These are phyloP conservation scores for Selenicereus undatus DNA, from an alignment of 148 eudicot species.

Conservation along the genomic window DNA sequence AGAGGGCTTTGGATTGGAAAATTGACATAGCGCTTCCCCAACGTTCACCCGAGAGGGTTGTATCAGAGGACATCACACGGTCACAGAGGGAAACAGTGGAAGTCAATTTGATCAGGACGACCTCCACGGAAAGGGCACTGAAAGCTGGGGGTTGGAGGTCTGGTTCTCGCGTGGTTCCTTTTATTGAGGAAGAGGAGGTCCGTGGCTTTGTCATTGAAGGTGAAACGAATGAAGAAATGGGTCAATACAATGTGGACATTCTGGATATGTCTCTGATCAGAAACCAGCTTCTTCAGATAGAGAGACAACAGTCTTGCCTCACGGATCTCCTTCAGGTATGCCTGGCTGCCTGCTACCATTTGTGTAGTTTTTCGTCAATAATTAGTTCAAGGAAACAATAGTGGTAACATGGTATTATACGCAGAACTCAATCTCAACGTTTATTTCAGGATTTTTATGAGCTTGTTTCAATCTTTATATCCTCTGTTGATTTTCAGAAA, in stretches of 20 bases:
- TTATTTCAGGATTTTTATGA: background rate
- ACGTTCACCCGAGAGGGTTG: constrained; percentile 18
- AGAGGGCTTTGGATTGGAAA: constrained; percentile 31
- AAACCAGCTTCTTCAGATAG: constrained; percentile 71
- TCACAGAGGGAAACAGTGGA: constrained; percentile 15
- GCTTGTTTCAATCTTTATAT: background rate
- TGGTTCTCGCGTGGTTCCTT: constrained; percentile 58
- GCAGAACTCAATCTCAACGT: background rate
- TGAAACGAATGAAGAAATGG: constrained; percentile 29
- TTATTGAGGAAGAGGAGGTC: constrained; percentile 31
- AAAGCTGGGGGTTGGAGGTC: constrained; percentile 28
- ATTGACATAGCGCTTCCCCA: constrained; percentile 35
- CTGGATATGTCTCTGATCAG: constrained; percentile 54
- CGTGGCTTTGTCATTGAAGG: constrained; percentile 13
- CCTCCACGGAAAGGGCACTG: constrained; percentile 33
- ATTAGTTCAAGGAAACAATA: background rate
- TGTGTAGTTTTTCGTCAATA: background rate
- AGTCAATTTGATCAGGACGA: constrained; percentile 26
- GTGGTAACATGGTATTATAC: no score
- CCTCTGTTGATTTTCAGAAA: constrained; percentile 32
- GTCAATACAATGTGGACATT: constrained; percentile 42
- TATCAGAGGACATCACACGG: constrained; percentile 24
- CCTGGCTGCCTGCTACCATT: background rate
- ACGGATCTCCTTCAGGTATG: constrained; percentile 66
- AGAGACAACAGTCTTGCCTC: constrained; percentile 66